Evolutionary conservation across 441 rosid species (phyloP), one percentile per base, ranked within the genome.

Genomic region (Arabidopsis lyrata): DNA sequence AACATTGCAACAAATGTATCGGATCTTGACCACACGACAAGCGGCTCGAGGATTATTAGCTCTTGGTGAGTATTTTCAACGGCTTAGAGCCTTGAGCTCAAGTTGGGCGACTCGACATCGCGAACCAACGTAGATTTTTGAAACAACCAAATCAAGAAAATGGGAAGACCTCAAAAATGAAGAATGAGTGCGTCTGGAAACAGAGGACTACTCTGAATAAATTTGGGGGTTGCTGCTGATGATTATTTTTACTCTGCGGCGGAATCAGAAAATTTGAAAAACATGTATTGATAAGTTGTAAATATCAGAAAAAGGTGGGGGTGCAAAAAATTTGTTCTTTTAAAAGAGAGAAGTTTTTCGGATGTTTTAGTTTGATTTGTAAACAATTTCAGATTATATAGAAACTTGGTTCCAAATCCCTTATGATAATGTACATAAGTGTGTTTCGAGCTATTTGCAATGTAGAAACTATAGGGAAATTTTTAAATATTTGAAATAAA

Each of bases 1-100:
- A 83, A 87, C 98, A 1, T 77, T 96, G 75, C 90, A 81, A 77
- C 99, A 89, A 78, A 91, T 96, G 97, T 78, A 80, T 59, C 68
- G 83, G 38, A 84, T 88, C 79, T 82, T 96, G 69, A 93, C 97
- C 47, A 86, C 73, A 9, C 77, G 92, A 22, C 98, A 93, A 66
- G 88, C 96, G 10, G 99, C 98, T 70, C 76, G 92, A 68, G 92
- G 96, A 41, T 78, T 96, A 66, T 85, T 96, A 39, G 97, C 90
- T 16, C 82, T 93, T 80, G 98, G 96, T 24, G 97, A 96, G 84
- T 96, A 93, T 84, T 89, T 88, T 74, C 88, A 86, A 73, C 84
- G 97, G 70, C 87, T 93, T 48, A 83, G 91, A 53, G 96, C 88
- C 52, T 76, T 96, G 63, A 96, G 97, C 75, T 75, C 86, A 10